Evolutionary conservation across 208 protist genomes (phyloP), one percentile per base, ranked within the genome.

Genomic region (Tritrichomonas foetus): DNA sequence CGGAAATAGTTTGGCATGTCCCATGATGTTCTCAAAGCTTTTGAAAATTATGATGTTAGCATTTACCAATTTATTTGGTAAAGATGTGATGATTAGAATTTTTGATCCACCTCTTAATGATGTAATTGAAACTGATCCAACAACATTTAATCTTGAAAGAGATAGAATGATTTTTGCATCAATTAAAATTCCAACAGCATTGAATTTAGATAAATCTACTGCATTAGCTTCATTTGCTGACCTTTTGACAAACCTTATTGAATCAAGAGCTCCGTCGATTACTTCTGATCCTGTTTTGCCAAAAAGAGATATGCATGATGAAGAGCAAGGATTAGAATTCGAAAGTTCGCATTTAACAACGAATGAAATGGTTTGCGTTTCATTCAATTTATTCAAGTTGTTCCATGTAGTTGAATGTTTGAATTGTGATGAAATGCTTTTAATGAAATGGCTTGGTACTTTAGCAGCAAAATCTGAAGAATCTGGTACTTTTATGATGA

Each of bases 151-250:
- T 36, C 30, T 89, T 44, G 78, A 89, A 89, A 47, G 78, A 30
- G 78, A 89, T 57, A 53, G 78, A 89, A 89, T 89, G 78, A 89
- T 89, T 16, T 89, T 57, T 89, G 78, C 78, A 39, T 89, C 78
- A 57, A 89, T 89, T 3, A 89, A 89, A 89, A 89, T 89, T 5
- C 78, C 47, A 39, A 27, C 44, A 39, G 30, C 78, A 0, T 53
- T 89, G 30, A 57, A 13, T 5, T 22, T 57, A 9, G 78, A 89
- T 16, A 27, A 33, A 39, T 89, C 78, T 14, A 89, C 78, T 44
- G 78, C 78, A 33, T 27, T 89, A 33, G 39, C 78, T 33, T 89
- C 41, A 9, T 89, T 89, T 61, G 78, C 78, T 89, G 78, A 89
- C 57, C 30, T 89, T 5, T 27, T 89, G 22, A 11, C 47, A 61